A percentile compares a stretch with the other conserved stretches of the same genome.
These are phyloP conservation scores for Croton setiger DNA, from an alignment of 441 rosid species.

Conservation along the genomic window DNA sequence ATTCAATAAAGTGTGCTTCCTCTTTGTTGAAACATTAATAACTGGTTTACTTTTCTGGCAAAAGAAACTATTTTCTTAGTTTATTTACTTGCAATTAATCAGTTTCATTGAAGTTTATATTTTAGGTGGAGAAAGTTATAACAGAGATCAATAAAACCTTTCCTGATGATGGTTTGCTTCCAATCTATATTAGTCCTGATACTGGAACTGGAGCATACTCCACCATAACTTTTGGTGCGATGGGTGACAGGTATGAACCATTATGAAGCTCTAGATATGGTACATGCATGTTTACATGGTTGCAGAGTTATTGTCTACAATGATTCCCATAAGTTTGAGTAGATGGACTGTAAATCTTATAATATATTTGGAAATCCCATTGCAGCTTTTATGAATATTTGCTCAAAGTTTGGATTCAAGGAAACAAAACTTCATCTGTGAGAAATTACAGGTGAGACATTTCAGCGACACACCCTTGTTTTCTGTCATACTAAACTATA, in stretches of 20 bases:
- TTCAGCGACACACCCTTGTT: neutral
- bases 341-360: neutral
- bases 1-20: neutral
- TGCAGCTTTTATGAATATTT: constrained; percentile 97
- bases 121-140: constrained; percentile 84
- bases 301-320: neutral
- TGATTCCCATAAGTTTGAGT: neutral
- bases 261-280: neutral
- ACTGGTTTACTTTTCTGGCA: neutral
- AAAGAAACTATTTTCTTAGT: neutral
- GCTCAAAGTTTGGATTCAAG: constrained; percentile 98
- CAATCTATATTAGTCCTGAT: constrained; percentile 75
- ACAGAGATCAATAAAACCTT: constrained; percentile 57
- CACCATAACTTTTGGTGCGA: constrained; percentile 90
- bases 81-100: neutral
- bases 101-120: constrained; percentile 18
- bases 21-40: neutral
- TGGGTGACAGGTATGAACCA: constrained; percentile 83
- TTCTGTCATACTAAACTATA: neutral
- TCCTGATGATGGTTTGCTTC: constrained; percentile 92
- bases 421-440: constrained; percentile 74
- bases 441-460: constrained; percentile 65
- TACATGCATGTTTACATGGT: neutral
- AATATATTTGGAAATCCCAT: neutral
- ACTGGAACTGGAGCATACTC: constrained; percentile 59